Base-by-base conservation (phyloP, 2,329 filamentous ascomycete genomes). In the Colletotrichum tamarilloi region DNA sequence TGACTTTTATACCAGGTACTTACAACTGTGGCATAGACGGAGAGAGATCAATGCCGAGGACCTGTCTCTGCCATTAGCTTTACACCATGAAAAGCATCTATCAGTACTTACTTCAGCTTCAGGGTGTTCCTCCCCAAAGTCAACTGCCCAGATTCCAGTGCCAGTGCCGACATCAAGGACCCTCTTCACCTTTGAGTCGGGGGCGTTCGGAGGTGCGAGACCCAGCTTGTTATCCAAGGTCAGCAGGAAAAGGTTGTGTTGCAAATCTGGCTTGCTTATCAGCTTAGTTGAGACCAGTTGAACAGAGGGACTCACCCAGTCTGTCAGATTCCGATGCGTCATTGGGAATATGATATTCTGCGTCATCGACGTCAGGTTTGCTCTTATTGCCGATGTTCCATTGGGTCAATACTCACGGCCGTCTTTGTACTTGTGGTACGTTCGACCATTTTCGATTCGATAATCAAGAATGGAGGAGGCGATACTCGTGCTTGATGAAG, bases 81-180 rank as follows among this genome's bases (percentile, higher is more conserved):
- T 28, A 16, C 1, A 28, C n/a, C 38, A 16, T 46, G 19, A 46
- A n/a, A 28, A 12, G 9, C 24, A 12, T 14, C 2, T 9, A 12
- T 3, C 14, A 1, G 2, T 1, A 49, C 64, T 62, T 65, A 76
- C 80, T 68, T 81, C 65, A 14, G 81, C 74, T 11, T 80, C 75
- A 1, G 81, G 80, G 26, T 81, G 77, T 24, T 79, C 71, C 16
- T 55, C 46, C 77, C 78, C 85, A 75, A 86, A 83, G 67, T 87
- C 86, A 6, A 87, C 82, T 3, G 82, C 81, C 83, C 83, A 85
- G 9, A 81, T 76, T n/a, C 85, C 85, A 12, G 86, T 87, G 0
- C 86, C 86, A 1, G 85, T 87, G 19, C 86, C 86, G 49, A 86
- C 76, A 77, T 88, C 87, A 3, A 88, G 79, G 11, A 84, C 78